phyloP scores from a whole-genome alignment of 2,329 filamentous ascomycete genomes.

The Lecanicillium sp. region DNA sequence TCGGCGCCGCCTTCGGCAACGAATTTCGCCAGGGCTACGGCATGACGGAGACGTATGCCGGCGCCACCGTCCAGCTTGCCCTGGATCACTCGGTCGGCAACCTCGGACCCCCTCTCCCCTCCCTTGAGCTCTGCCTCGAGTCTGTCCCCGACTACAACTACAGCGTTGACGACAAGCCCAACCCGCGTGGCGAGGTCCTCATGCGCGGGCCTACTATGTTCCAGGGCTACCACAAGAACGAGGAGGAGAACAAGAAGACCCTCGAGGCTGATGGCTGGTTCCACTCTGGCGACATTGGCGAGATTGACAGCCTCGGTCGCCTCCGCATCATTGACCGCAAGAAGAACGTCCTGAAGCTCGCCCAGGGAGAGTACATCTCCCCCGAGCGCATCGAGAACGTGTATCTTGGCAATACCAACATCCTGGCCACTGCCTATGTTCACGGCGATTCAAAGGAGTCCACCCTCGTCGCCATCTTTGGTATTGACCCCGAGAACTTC shows the following conservation, averaged over 20 bases:
- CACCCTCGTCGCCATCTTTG: conserved; percentile 78
- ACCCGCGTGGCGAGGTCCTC: conserved; percentile 84
- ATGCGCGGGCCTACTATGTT: conserved; percentile 75
- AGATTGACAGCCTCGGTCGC: conserved; percentile 77
- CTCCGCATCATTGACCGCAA: conserved; percentile 92
- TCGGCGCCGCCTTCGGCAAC: conserved; percentile 75
- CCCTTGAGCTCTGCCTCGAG: conserved; percentile 69
- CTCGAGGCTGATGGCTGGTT: conserved; percentile 93
- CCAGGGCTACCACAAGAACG: conserved; percentile 83
- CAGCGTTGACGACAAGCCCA: conserved; percentile 76
- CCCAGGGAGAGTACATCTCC: conserved; percentile 96
- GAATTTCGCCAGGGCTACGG: conserved; percentile 85
- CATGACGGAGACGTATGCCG: conserved; percentile 87
- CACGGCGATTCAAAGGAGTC: conserved; percentile 85
- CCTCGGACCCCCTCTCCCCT: conserved; percentile 66
- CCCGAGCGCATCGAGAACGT: conserved; percentile 97
- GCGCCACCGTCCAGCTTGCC: conserved; percentile 60
- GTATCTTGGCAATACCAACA: conserved; percentile 73
- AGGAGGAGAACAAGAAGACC: conserved; percentile 76
- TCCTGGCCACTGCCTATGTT: conserved; percentile 77
- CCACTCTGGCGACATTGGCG: conserved; percentile 87
- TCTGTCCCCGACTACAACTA: conserved; percentile 96
- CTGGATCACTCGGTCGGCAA: conserved; percentile 71
- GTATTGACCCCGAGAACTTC: conserved; percentile 78
- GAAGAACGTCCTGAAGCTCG: conserved; percentile 97